Base-by-base conservation (phyloP, 495 filamentous ascomycete genomes). In the Tuber magnatum region DNA sequence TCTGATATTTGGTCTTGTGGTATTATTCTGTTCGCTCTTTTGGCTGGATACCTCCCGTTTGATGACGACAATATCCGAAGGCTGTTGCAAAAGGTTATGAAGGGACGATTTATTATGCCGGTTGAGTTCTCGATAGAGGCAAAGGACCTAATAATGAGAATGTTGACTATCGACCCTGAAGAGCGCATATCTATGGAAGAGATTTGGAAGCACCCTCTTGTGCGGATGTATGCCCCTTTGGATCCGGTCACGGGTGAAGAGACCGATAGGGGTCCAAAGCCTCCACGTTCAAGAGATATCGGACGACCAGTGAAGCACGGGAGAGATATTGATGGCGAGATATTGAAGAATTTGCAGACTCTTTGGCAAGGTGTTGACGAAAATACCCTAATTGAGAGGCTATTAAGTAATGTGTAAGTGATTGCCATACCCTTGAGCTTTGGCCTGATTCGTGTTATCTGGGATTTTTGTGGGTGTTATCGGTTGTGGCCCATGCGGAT, bases 1-100 rank as follows among this genome's bases (percentile, higher is more conserved):
- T 92, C 91, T 0, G 95, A 99, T 79, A 91, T 97, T 73, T 99
- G 95, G 95, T 97, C 93, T 83, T 91, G 94, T 82, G 95, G 95
- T 10, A 90, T 97, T 9, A 93, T 98, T 43, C 84, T 99, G 0
- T 98, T 90, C 80, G 93, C 91, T 22, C 87, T 94, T 82, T 86
- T 99, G 38, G 88, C 90, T 35, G 92, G 92, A 1, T 88, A 86
- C 71, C 86, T 97, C 4, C 95, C 95, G 2, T 99, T 97, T 81
- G 91, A 94, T 81, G 90, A 91, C 43, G 87, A 88, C 0, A 83
- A 89, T 69, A 80, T 91, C 28, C 77, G 81, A 1, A 83, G 81
- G 12, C 89, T 94, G 40, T 86, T 94, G 70, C 80, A 83, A 2
- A 88, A 91, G 77, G 92, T 97, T 20, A 86, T 88, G 71, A 88